Percentiles rank a stretch among this genome's conserved stretches.
Conservation (phyloP, 2,329 filamentous ascomycete species). For the Plenodomus lindquistii region DNA sequence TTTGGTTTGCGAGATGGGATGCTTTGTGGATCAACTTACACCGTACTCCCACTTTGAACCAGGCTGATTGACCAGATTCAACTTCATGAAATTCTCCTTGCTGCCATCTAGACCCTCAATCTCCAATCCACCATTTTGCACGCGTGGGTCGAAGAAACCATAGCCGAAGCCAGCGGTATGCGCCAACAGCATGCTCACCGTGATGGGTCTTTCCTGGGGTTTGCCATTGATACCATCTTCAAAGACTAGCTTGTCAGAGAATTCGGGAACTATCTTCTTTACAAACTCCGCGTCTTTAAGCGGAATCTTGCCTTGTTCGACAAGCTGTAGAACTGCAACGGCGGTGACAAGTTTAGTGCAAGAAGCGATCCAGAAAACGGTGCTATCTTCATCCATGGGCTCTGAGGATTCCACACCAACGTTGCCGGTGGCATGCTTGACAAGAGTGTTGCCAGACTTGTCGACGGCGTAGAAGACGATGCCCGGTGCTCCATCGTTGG, state of each 20-base stretch:
- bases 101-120: constrained; percentile 63
- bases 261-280: constrained; percentile 38
- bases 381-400: constrained; percentile 61
- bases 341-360: constrained; percentile 50
- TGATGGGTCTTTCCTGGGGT: constrained; percentile 51
- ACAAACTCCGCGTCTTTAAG: constrained; percentile 42
- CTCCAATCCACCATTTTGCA: constrained; percentile 49
- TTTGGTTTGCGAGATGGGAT: background rate
- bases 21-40: constrained; percentile 21
- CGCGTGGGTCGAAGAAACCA: constrained; percentile 52
- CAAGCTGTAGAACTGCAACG: constrained; percentile 41
- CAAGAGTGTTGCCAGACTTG: constrained; percentile 49
- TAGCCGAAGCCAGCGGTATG: constrained; percentile 58
- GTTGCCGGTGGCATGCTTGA: constrained; percentile 49
- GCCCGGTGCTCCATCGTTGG: constrained; percentile 45
- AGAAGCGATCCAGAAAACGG: constrained; percentile 62
- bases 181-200: constrained; percentile 54
- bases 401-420: constrained; percentile 47
- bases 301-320: constrained; percentile 41
- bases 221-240: constrained; percentile 38
- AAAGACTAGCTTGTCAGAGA: constrained; percentile 49
- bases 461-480: constrained; percentile 53
- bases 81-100: constrained; percentile 53
- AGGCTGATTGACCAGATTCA: constrained; percentile 65
- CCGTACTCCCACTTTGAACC: constrained; percentile 64